phyloP scores from a whole-genome alignment of 305 asterid species.

The Solanum hybrid region DNA sequence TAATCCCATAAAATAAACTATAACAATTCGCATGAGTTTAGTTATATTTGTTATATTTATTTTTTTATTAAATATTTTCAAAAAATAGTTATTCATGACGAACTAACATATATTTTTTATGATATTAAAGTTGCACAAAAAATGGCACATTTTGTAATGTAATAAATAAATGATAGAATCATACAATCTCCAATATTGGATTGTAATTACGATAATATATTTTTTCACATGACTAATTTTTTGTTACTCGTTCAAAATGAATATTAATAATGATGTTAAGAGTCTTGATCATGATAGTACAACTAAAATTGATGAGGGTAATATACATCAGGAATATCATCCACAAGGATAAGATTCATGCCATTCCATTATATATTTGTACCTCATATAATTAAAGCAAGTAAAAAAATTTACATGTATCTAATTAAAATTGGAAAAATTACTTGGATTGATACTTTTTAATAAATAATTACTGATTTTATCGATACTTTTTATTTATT shows the following conservation, averaged over 20 bases:
- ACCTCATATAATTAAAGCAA: neutral
- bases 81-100: neutral
- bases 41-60: too few relatives aligned
- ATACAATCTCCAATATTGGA: neutral
- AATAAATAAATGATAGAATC: neutral
- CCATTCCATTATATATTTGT: neutral
- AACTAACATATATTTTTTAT: neutral
- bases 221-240: neutral
- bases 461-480: too few relatives aligned
- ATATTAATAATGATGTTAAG: neutral
- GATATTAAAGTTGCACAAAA: neutral
- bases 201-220: neutral
- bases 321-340: neutral
- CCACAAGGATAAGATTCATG: neutral
- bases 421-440: neutral
- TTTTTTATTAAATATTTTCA: too few relatives aligned
- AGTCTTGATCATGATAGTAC: neutral
- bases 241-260: neutral
- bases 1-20: neutral
- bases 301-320: neutral
- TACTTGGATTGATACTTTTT: too few relatives aligned
- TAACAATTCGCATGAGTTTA: neutral
- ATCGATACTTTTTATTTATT: too few relatives aligned
- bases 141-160: neutral
- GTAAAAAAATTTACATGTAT: rapidly evolving